These are phyloP conservation scores for Kondoa subrosea DNA, from an alignment of 768 basidiomycete genomes.

Conservation along the genomic window DNA sequence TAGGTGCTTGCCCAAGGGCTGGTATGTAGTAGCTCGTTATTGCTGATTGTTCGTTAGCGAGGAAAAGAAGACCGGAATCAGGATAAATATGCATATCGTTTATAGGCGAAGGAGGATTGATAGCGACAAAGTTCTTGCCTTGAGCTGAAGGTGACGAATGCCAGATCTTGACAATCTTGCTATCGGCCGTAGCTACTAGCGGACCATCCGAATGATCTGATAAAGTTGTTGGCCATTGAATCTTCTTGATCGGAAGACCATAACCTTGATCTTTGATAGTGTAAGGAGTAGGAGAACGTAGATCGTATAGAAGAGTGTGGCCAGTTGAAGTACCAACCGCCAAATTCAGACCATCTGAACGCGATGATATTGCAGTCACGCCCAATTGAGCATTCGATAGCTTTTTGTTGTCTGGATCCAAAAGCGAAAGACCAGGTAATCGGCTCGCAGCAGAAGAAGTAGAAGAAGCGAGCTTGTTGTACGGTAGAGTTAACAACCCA, in stretches of 20 bases:
- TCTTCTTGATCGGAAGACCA: constrained; percentile 66
- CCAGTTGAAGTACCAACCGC: constrained; percentile 91
- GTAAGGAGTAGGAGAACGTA: constrained; percentile 65
- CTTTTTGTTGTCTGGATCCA: constrained; percentile 26
- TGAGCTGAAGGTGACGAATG: constrained; percentile 41
- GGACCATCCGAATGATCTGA: constrained; percentile 63
- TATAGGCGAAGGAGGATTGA: constrained; percentile 75
- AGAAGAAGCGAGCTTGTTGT: constrained; percentile 18
- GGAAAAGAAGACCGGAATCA: constrained; percentile 70
- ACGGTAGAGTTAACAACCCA: constrained; percentile 40
- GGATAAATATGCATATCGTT: constrained; percentile 83
- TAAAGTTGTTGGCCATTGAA: constrained; percentile 60
- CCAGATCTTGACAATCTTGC: constrained; percentile 97
- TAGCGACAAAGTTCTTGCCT: constrained; percentile 74
- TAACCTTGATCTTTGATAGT: constrained; percentile 94
- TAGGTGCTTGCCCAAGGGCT: constrained; percentile 85
- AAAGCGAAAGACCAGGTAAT: constrained; percentile 18
- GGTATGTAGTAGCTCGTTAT: constrained; percentile 91
- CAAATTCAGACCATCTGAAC: constrained; percentile 75
- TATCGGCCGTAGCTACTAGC: constrained; percentile 79
- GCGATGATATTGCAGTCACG: constrained; percentile 69
- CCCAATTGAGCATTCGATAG: constrained; percentile 35
- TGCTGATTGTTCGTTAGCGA: constrained; percentile 90
- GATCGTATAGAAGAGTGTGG: constrained; percentile 83
- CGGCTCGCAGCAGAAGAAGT: constrained; percentile 21